These are phyloP conservation scores for Conticribra guillardii DNA, from an alignment of 108 stramenopile species.

Conservation along the genomic window DNA sequence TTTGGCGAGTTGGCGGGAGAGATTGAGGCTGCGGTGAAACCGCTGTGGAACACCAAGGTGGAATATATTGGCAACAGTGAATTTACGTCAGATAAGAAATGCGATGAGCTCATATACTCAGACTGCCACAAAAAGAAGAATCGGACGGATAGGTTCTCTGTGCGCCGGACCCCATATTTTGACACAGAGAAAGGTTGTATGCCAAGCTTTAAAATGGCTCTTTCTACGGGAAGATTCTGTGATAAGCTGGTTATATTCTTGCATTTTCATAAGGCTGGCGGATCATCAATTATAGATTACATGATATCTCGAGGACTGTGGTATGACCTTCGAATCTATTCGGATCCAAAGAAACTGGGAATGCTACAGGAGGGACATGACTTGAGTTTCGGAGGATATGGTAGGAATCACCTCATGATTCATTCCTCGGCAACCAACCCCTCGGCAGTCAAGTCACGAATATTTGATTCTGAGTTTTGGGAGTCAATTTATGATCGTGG, in stretches of 20 bases:
- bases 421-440: background rate
- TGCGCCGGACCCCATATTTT: background rate
- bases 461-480: conserved; percentile 1
- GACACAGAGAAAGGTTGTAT: background rate
- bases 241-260: background rate
- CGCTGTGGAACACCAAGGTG: no score
- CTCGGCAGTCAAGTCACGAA: background rate
- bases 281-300: background rate
- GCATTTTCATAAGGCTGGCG: conserved; percentile 5
- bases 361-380: background rate
- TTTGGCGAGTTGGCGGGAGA: background rate
- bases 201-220: background rate
- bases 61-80: background rate
- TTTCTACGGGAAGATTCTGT: background rate
- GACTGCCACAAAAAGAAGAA: no score
- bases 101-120: no score
- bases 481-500: background rate
- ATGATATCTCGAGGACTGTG: background rate
- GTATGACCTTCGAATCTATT: background rate
- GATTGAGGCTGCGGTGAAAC: background rate
- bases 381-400: background rate
- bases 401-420: background rate
- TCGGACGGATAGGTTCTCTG: background rate
- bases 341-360: background rate
- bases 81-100: no score